phyloP scores from a whole-genome alignment of 2,329 filamentous ascomycete species.

The Helminthosporium solani region DNA sequence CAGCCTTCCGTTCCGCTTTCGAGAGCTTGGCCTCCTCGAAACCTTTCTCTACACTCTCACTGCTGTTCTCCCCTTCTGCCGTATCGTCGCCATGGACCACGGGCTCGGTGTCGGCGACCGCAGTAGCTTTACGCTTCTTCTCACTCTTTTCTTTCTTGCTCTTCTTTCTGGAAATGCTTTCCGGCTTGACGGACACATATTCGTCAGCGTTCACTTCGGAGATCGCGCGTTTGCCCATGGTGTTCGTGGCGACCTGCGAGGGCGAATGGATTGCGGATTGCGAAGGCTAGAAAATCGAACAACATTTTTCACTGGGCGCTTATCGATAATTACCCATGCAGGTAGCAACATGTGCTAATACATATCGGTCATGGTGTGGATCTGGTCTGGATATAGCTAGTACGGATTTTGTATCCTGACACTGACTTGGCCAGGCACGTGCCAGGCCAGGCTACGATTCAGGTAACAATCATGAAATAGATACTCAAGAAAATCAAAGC shows the following conservation, averaged over 20 bases:
- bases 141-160: constrained; percentile 41
- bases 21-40: constrained; percentile 37
- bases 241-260: background rate
- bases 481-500: too few relatives aligned
- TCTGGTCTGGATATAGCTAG: too few relatives aligned
- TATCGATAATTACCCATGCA: background rate
- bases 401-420: too few relatives aligned
- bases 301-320: background rate
- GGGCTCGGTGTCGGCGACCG: constrained; percentile 17
- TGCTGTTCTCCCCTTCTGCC: constrained; percentile 20
- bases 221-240: constrained; percentile 42
- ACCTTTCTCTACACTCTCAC: constrained; percentile 3
- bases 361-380: background rate
- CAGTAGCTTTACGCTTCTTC: constrained; percentile 23
- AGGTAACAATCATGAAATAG: too few relatives aligned
- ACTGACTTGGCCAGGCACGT: too few relatives aligned
- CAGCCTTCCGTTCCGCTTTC: constrained; percentile 47
- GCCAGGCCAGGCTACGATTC: too few relatives aligned
- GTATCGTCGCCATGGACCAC: constrained; percentile 16
- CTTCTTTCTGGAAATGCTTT: constrained; percentile 39
- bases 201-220: constrained; percentile 33
- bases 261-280: background rate
- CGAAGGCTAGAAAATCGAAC: background rate
- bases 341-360: too few relatives aligned
- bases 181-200: constrained; percentile 16